Conservation (phyloP, 2,329 filamentous ascomycete species). For the Bipolaris sorokiniana region DNA sequence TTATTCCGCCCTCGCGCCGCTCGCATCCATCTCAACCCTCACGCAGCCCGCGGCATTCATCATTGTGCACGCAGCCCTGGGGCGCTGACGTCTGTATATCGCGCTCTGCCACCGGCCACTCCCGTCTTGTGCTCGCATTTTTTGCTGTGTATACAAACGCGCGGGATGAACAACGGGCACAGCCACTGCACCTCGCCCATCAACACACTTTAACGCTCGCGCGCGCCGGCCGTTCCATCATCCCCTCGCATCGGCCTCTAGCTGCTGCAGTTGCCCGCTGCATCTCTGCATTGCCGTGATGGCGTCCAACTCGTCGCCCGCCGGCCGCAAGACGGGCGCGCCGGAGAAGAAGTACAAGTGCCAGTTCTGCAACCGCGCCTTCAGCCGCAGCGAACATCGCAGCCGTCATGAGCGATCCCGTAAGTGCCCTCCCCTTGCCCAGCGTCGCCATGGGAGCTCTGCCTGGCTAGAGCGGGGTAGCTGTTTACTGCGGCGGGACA, state of each 20-base stretch:
- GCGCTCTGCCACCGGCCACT: slow-evolving; percentile 25
- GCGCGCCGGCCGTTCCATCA: slow-evolving; percentile 42
- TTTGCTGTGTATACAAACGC: slow-evolving; percentile 25
- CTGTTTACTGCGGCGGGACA: slow-evolving; percentile 45
- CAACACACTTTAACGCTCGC: slow-evolving; percentile 45
- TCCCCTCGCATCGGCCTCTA: slow-evolving; percentile 21
- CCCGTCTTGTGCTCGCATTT: slow-evolving; percentile 31
- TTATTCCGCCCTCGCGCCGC: slow-evolving; percentile 27
- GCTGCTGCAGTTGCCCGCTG: slow-evolving; percentile 3
- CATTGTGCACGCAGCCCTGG: slow-evolving; percentile 26
- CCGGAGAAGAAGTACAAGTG: slow-evolving; percentile 99
- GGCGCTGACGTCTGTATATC: slow-evolving; percentile 3
- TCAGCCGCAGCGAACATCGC: slow-evolving; percentile 95
- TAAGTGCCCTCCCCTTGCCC: slow-evolving; percentile 64
- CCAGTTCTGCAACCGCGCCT: slow-evolving; percentile 97
- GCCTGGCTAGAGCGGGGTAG: slow-evolving; percentile 33
- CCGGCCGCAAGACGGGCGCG: slow-evolving; percentile 74
- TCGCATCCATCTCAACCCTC: slow-evolving; percentile 18
- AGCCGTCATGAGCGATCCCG: slow-evolving; percentile 97
- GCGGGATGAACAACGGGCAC: slow-evolving; percentile 42
- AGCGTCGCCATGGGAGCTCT: slow-evolving; percentile 30
- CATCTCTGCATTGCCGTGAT: slow-evolving; percentile 55
- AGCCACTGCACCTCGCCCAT: slow-evolving; percentile 33
- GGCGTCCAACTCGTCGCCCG: slow-evolving; percentile 69
- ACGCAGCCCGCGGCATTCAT: slow-evolving; percentile 36